Conservation (phyloP, 306 rosid species). For the Alnus glutinosa region DNA sequence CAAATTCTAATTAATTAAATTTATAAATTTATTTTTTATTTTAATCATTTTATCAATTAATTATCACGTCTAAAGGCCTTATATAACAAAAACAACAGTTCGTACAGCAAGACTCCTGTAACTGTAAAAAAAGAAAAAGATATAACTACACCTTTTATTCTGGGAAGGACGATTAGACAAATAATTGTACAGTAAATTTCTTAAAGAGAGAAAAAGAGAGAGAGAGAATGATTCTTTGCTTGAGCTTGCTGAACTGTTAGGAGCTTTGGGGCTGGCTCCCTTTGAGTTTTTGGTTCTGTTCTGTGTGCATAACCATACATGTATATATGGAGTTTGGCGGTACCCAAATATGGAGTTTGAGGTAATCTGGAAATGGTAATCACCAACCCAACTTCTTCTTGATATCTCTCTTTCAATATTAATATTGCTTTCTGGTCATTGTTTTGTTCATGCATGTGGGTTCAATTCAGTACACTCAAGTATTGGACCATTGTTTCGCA, state of each 20-base stretch:
- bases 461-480: conserved; percentile 4
- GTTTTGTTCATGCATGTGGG: conserved; percentile 40
- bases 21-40: too few species aligned
- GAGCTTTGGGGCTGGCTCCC: conserved; percentile 6
- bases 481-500: neutral
- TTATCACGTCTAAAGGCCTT: too few species aligned
- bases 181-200: conserved; percentile 10
- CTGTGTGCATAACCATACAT: conserved; percentile 22
- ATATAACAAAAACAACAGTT: too few species aligned
- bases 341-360: conserved; percentile 23
- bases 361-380: conserved; percentile 38
- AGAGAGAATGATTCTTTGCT: conserved; percentile 48
- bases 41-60: too few species aligned
- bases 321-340: conserved; percentile 19
- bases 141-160: neutral
- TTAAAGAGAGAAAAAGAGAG: neutral
- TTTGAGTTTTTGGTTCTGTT: conserved; percentile 10
- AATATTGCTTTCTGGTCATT: conserved; percentile 1
- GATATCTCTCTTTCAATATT: conserved; percentile 8
- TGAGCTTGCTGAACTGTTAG: conserved; percentile 32
- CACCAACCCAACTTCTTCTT: conserved; percentile 13
- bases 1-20: too few species aligned
- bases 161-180: neutral
- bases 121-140: neutral
- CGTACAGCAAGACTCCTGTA: too few species aligned